Evolutionary conservation across 73 alveolate genomes (phyloP).

Genomic region (Blepharisma japonicum): DNA sequence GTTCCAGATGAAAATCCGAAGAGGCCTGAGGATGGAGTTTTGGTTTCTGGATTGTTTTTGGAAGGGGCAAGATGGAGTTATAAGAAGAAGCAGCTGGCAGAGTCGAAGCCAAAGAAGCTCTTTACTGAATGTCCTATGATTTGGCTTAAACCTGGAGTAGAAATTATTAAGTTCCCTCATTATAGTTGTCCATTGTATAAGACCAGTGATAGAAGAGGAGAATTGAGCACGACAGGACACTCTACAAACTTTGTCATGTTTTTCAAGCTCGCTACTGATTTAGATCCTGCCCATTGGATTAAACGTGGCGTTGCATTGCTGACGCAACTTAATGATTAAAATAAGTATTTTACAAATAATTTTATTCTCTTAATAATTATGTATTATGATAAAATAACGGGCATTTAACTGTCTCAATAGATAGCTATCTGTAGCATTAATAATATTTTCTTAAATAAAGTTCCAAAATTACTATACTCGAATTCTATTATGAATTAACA

Average conservation of each 20-base stretch:
- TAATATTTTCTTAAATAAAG: no score
- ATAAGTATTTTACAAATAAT: neutral
- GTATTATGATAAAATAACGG: no score
- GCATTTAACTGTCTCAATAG: no score
- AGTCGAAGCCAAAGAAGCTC: conserved; percentile 94
- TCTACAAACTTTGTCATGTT: conserved; percentile 93
- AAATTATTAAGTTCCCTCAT: conserved; percentile 70
- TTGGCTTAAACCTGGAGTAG: conserved; percentile 93
- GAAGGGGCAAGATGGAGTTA: conserved; percentile 99
- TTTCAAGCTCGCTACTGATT: conserved; percentile 75
- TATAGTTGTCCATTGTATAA: conserved; percentile 95
- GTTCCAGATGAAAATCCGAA: conserved; percentile 68
- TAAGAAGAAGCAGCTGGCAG: conserved; percentile 81
- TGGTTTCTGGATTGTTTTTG: conserved; percentile 89
- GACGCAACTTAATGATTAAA: conserved; percentile 91
- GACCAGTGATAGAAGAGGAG: conserved; percentile 94
- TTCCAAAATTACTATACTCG: no score
- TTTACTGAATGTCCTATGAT: conserved; percentile 98
- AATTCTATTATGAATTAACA: no score
- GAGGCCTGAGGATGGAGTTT: conserved; percentile 97
- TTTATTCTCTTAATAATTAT: neutral
- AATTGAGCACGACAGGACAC: conserved; percentile 96
- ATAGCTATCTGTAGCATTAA: no score
- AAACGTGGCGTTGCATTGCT: conserved; percentile 95
- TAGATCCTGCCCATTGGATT: conserved; percentile 90